Evolutionary conservation across 2,329 filamentous ascomycete genomes (phyloP).

Genomic region (Setomelanomma holmii): DNA sequence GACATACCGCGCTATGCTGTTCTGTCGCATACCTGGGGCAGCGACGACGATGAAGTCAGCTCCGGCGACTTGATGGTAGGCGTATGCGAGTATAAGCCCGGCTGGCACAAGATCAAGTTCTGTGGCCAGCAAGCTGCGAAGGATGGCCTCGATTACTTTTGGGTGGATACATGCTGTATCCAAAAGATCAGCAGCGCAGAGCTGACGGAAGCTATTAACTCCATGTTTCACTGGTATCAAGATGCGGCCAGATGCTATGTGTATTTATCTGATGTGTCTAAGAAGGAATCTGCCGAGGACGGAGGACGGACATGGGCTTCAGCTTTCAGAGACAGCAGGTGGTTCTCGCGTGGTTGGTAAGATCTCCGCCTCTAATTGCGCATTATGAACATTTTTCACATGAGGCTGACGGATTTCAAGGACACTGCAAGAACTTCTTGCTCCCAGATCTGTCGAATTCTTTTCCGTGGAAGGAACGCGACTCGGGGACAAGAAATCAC

Average conservation of each 20-base stretch:
- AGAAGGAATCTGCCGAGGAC: background rate
- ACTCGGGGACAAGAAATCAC: background rate
- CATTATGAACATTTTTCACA: background rate
- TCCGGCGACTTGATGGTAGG: background rate
- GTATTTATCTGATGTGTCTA: slow-evolving; percentile 4
- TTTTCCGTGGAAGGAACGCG: background rate
- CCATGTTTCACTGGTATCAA: slow-evolving; percentile 6
- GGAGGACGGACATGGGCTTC: background rate
- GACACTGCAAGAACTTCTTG: background rate
- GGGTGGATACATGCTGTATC: slow-evolving; percentile 1
- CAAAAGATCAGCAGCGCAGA: background rate
- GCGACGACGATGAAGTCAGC: background rate
- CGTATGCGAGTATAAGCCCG: background rate
- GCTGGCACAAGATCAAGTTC: background rate
- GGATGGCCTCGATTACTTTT: background rate
- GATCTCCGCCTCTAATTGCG: background rate
- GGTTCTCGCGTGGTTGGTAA: background rate
- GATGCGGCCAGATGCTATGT: slow-evolving; percentile 2
- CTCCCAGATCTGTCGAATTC: background rate
- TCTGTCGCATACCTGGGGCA: background rate
- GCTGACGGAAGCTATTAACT: background rate
- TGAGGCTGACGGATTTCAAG: background rate
- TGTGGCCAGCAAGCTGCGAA: background rate
- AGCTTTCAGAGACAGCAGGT: background rate
- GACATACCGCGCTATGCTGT: background rate